A percentile compares a stretch with the other conserved stretches of the same genome.
Evolutionary conservation across 2,329 filamentous ascomycete genomes (phyloP).

Genomic region (Arthrobotrys pseudoclavata): DNA sequence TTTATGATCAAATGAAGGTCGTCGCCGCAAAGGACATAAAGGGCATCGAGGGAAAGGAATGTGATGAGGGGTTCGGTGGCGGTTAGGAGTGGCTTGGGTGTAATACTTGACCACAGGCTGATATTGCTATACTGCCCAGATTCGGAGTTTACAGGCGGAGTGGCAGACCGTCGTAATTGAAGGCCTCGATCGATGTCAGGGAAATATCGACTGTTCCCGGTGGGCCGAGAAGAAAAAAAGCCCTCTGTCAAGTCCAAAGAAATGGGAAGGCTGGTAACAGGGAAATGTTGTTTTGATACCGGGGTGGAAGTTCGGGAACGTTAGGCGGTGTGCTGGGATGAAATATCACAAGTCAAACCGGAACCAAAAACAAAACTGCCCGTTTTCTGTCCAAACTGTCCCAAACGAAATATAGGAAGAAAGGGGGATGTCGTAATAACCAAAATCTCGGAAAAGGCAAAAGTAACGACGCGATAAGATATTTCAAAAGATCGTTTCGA

Average conservation of each 20-base stretch:
- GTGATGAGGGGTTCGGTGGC: constrained; percentile 57
- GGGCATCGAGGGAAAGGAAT: constrained; percentile 54
- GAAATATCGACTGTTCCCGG: constrained; percentile 50
- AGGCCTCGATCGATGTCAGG: constrained; percentile 35
- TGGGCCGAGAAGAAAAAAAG: constrained; percentile 30
- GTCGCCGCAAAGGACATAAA: constrained; percentile 56
- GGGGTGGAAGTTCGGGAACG: constrained; percentile 51
- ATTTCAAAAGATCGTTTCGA: constrained; percentile 34
- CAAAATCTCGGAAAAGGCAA: constrained; percentile 21
- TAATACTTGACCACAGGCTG: not conserved
- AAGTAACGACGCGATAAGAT: constrained; percentile 30
- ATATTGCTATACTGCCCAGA: constrained; percentile 22
- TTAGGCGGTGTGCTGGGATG: constrained; percentile 32
- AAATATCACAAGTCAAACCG: constrained; percentile 57
- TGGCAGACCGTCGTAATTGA: constrained; percentile 32
- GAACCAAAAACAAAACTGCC: constrained; percentile 41
- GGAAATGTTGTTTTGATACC: constrained; percentile 57
- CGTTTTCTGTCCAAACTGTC: constrained; percentile 54
- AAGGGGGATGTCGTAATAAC: constrained; percentile 48
- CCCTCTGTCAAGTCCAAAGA: constrained; percentile 32
- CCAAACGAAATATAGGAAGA: constrained; percentile 25
- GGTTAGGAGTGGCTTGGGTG: constrained; percentile 50
- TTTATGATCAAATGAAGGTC: constrained; percentile 54
- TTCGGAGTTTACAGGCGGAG: constrained; percentile 59
- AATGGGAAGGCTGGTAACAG: constrained; percentile 58